Percentiles rank a stretch among this genome's conserved stretches.
Conservation (phyloP, 2,329 filamentous ascomycete species). For the Colletotrichum cordylinicola region DNA sequence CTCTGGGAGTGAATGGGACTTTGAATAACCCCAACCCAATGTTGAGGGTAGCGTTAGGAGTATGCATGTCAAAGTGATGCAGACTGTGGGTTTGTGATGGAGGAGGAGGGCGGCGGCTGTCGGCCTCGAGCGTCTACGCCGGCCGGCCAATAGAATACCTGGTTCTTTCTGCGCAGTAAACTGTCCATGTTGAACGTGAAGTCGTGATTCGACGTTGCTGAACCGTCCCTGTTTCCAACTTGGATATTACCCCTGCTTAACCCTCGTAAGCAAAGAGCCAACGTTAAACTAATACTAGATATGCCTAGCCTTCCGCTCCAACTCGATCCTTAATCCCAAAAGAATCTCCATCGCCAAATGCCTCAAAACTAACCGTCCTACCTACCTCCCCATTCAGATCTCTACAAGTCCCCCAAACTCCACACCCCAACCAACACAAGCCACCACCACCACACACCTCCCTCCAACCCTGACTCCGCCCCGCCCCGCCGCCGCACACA, state of each 20-base stretch:
- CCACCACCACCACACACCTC: not conserved
- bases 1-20: not conserved
- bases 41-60: not conserved
- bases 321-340: not conserved
- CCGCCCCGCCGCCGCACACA: not conserved
- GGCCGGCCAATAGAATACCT: constrained; percentile 10
- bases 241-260: not conserved
- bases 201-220: not conserved
- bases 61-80: not conserved
- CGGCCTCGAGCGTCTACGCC: not conserved
- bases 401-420: not conserved
- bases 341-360: not conserved
- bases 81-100: not conserved
- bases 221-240: not conserved
- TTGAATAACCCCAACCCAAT: not conserved
- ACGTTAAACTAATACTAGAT: not conserved
- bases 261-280: not conserved
- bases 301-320: not conserved
- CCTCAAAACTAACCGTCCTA: not conserved
- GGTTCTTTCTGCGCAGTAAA: not conserved
- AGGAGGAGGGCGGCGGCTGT: not conserved
- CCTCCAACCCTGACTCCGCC: not conserved
- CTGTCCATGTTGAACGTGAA: not conserved
- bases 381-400: not conserved
- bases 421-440: not conserved